phyloP scores from a whole-genome alignment of 2,329 filamentous ascomycete genomes.

The Pleomassaria siparia region DNA sequence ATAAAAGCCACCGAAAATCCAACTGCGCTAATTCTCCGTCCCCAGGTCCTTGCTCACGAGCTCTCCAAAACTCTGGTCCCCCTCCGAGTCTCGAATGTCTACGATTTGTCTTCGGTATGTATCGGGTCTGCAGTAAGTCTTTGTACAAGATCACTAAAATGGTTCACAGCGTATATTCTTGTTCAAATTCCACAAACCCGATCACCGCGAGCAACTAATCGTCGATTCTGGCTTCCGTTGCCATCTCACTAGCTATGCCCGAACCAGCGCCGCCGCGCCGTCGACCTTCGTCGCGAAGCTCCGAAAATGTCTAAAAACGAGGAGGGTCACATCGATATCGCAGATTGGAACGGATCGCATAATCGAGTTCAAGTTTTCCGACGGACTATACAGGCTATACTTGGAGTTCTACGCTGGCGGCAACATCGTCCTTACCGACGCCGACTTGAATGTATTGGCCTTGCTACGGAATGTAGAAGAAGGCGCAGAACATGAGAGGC shows the following conservation, averaged over 20 bases:
- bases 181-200: conserved; percentile 90
- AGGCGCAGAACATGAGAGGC: conserved; percentile 79
- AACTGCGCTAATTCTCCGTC: conserved; percentile 9
- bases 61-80: conserved; percentile 74
- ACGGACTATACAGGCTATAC: conserved; percentile 84
- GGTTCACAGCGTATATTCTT: conserved; percentile 78
- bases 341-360: conserved; percentile 94
- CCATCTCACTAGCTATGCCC: conserved; percentile 87
- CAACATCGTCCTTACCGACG: conserved; percentile 90
- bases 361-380: conserved; percentile 88
- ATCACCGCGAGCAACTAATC: conserved; percentile 84
- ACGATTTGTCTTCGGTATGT: conserved; percentile 81
- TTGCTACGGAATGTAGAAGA: conserved; percentile 79
- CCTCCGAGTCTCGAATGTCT: conserved; percentile 87
- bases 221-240: conserved; percentile 96
- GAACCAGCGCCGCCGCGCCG: conserved; percentile 80
- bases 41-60: conserved; percentile 89
- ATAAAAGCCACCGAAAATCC: no score
- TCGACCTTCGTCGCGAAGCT: conserved; percentile 83
- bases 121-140: not conserved
- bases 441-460: conserved; percentile 77
- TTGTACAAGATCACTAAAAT: conserved; percentile 10
- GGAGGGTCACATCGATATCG: conserved; percentile 74
- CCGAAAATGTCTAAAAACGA: conserved; percentile 84
- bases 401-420: conserved; percentile 96